Conservation (phyloP, 345 rosid genomes). For the Aquilaria sinensis region DNA sequence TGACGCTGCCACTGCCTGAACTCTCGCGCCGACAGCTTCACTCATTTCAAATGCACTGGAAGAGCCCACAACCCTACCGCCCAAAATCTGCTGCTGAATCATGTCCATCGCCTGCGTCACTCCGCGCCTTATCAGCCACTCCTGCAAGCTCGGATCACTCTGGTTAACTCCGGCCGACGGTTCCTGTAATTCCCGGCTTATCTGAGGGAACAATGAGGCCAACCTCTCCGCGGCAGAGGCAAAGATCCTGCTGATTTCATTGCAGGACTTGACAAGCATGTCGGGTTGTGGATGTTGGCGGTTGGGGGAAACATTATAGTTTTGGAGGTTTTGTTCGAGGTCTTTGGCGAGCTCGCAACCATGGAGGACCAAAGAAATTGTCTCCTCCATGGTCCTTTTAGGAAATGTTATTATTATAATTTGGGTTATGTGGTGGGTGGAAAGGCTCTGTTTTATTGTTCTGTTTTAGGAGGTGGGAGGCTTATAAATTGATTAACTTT, state of each 20-base stretch:
- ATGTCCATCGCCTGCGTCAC: conserved; percentile 14
- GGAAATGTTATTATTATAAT: neutral
- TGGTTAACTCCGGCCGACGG: conserved; percentile 8
- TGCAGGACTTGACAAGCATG: conserved; percentile 28
- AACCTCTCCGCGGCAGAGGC: conserved; percentile 27
- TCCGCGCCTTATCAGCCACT: conserved; percentile 23
- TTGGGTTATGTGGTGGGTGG: too few species aligned
- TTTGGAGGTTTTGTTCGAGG: conserved; percentile 40
- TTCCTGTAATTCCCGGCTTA: conserved; percentile 10
- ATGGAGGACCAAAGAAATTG: conserved; percentile 29
- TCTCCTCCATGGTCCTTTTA: conserved; percentile 27
- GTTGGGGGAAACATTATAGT: conserved; percentile 4
- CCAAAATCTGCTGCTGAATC: conserved; percentile 4
- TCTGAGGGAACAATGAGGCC: neutral
- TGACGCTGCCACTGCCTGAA: conserved; percentile 8
- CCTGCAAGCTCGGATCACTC: conserved; percentile 24
- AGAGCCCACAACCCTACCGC: neutral
- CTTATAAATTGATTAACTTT: too few species aligned
- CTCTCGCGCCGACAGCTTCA: conserved; percentile 3
- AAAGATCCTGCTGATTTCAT: conserved; percentile 31
- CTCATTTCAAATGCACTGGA: too few species aligned
- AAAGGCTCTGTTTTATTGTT: too few species aligned
- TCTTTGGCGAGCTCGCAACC: conserved; percentile 45
- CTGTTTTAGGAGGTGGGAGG: too few species aligned
- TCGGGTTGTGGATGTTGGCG: conserved; percentile 22